Evolutionary conservation across 352 stramenopile species (phyloP), one percentile per base, ranked within the genome.

Genomic region (Phytophthora sp.): DNA sequence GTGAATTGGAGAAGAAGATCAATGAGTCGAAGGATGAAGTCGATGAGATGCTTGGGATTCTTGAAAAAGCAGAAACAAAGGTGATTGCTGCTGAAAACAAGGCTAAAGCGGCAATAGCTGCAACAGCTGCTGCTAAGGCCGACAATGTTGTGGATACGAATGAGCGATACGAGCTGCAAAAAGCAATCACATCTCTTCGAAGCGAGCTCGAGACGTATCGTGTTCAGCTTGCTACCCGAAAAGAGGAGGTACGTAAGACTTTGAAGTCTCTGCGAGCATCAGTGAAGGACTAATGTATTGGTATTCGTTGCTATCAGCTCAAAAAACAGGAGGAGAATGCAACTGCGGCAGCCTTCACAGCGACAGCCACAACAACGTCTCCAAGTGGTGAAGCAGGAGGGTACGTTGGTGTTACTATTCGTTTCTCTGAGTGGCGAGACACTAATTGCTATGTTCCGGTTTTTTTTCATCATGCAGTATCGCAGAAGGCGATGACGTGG

Each of bases 11-110:
- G 24, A 30, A 59, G 27, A 36, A 53, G 29, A 23, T 72, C 16
- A 51, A n/a, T n/a, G 46, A 46, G 13, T 65, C 61, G 23, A 78
- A 76, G 41, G 50, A 74, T 7, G 69, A 76, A 41, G 72, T 33
- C n/a, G 62, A 63, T 16, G 62, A 76, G 24, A 66, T 78, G n/a
- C n/a, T 67, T 18, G 61, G 24, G 2, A 61, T 77, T 31, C 50
- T 76, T 31, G 47, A 61, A 44, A 27, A 44, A 36, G 71, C 61
- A 33, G 70, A 75, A 69, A 52, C 72, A 45, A 73, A 65, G 44
- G 65, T 49, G 16, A 7, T 54, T 56, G 55, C 36, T 55, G 60
- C 70, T 56, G 70, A 78, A 61, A 64, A 75, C 18, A 66, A 72
- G 31, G 61, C 66, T 71, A 13, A 60, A 21, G 36, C 66, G 33